Percentiles rank a stretch among this genome's conserved stretches.
Conservation (phyloP, 1,284 basidiomycete species). For the Ceratobasidium theobromae region DNA sequence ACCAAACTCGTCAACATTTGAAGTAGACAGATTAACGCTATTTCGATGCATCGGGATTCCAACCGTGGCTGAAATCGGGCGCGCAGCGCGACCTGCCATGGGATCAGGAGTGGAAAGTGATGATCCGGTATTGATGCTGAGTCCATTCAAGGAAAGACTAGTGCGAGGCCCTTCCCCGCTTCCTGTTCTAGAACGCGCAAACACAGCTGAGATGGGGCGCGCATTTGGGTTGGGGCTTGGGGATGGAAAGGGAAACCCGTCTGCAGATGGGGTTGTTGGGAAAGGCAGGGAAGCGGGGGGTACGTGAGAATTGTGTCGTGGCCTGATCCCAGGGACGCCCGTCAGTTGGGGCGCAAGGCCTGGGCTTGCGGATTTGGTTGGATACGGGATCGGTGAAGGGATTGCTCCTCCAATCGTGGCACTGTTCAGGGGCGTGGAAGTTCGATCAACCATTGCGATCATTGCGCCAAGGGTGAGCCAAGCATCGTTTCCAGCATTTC, state of each 20-base stretch:
- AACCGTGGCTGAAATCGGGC: constrained; percentile 10
- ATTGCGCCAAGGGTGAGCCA: constrained; percentile 62
- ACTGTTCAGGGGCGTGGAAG: constrained; percentile 6
- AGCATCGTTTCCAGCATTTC: constrained; percentile 74
- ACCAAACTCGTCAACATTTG: constrained; percentile 8
- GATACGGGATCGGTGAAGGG: constrained; percentile 1
- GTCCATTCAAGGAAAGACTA: constrained; percentile 13
- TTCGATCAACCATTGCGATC: constrained; percentile 21
- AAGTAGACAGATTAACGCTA: background rate
- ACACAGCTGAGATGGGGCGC: constrained; percentile 25
- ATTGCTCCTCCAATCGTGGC: constrained; percentile 20
- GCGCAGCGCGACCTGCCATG: background rate
- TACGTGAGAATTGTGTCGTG: background rate
- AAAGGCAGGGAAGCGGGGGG: background rate
- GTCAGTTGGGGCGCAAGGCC: background rate
- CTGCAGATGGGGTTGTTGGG: background rate
- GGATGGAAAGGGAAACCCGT: constrained; percentile 3
- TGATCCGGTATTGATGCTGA: constrained; percentile 3
- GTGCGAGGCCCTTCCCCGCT: background rate
- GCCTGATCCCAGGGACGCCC: background rate
- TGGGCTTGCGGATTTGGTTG: background rate
- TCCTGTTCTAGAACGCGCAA: constrained; percentile 20
- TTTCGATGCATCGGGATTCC: background rate
- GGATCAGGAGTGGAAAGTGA: background rate
- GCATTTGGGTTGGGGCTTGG: constrained; percentile 15